A percentile compares a stretch with the other conserved stretches of the same genome.
Evolutionary conservation across 208 protist genomes (phyloP).

Genomic region (Leishmania mexicana): DNA sequence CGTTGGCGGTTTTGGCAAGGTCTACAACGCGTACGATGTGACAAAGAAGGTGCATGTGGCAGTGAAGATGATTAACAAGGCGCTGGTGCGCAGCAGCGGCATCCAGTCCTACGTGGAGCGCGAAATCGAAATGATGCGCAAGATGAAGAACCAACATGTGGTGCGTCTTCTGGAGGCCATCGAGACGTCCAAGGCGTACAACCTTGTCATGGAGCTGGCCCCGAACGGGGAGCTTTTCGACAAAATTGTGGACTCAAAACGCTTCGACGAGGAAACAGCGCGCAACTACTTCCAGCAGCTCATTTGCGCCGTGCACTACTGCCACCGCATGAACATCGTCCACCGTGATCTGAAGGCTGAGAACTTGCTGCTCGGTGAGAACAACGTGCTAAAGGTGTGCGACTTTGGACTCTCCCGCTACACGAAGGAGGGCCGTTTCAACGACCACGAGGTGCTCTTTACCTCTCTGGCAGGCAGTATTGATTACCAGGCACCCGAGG

Average conservation of each 20-base stretch:
- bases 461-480: constrained; percentile 87
- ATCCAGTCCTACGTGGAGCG: constrained; percentile 83
- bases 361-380: constrained; percentile 88
- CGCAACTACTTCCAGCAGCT: constrained; percentile 93
- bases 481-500: constrained; percentile 91
- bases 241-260: constrained; percentile 92
- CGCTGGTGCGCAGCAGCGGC: constrained; percentile 63
- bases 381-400: constrained; percentile 88
- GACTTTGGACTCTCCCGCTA: constrained; percentile 94
- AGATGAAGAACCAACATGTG: constrained; percentile 95
- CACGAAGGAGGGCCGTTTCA: constrained; percentile 72
- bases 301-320: constrained; percentile 91
- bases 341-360: constrained; percentile 95
- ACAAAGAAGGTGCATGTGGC: constrained; percentile 83
- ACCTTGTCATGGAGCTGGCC: constrained; percentile 98
- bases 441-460: constrained; percentile 75
- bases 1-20: constrained; percentile 88
- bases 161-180: constrained; percentile 96
- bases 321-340: constrained; percentile 90
- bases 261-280: constrained; percentile 82
- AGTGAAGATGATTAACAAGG: constrained; percentile 93
- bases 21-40: constrained; percentile 83
- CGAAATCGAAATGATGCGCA: constrained; percentile 98
- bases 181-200: constrained; percentile 96
- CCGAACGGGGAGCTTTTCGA: constrained; percentile 98